phyloP scores from a whole-genome alignment of 1,139 yeast species.

The Sugiyamaella grinbergsii region DNA sequence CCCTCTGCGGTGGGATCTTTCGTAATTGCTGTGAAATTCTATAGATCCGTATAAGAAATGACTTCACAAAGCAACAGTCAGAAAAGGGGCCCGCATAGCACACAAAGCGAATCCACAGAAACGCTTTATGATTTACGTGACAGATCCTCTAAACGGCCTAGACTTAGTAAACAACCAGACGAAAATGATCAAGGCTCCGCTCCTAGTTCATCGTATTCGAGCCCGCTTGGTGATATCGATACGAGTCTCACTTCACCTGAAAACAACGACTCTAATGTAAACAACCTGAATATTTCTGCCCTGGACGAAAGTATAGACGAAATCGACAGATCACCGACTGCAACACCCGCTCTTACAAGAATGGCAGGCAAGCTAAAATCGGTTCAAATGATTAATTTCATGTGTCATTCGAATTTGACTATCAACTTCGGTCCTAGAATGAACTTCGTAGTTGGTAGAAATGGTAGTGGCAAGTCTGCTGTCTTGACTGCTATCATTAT shows the following conservation, averaged over 20 bases:
- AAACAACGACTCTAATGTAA: neutral
- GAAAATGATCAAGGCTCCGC: neutral
- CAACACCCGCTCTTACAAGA: constrained; percentile 47
- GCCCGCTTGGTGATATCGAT: neutral
- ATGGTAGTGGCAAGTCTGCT: constrained; percentile 96
- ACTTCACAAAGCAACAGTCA: no score
- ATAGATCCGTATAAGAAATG: no score
- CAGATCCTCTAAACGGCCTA: no score
- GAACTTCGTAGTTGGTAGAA: constrained; percentile 89
- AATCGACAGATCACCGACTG: constrained; percentile 46
- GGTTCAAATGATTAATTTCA: constrained; percentile 39
- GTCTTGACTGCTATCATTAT: constrained; percentile 86
- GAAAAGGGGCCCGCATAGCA: no score
- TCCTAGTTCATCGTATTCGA: neutral
- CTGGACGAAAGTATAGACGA: no score
- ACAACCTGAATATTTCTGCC: no score
- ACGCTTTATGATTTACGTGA: no score
- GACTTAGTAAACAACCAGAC: neutral
- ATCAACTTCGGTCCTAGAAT: constrained; percentile 78
- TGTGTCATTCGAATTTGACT: constrained; percentile 80
- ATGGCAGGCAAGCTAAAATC: constrained; percentile 33
- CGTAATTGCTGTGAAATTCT: no score
- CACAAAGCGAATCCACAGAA: no score
- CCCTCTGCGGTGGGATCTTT: no score
- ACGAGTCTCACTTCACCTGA: neutral